Conservation (phyloP, 1,284 basidiomycete species). For the Cryptococcus hybrid region DNA sequence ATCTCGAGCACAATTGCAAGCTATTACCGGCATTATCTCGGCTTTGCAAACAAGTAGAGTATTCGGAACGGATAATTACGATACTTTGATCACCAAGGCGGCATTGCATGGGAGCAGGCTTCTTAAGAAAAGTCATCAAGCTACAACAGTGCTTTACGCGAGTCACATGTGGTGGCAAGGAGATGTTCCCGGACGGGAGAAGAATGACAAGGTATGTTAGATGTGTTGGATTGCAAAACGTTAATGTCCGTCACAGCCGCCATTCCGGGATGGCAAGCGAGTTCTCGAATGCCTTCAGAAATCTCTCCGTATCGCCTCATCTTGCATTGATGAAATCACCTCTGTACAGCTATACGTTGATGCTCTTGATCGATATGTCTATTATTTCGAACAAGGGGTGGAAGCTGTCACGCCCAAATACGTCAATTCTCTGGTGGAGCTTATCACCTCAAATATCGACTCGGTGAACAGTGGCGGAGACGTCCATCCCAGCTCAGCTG, state of each 20-base stretch:
- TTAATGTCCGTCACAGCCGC: slow-evolving; percentile 61
- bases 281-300: slow-evolving; percentile 94
- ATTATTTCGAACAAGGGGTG: slow-evolving; percentile 87
- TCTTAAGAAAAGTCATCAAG: slow-evolving; percentile 94
- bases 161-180: slow-evolving; percentile 98
- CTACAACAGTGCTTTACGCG: slow-evolving; percentile 86
- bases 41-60: slow-evolving; percentile 79
- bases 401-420: slow-evolving; percentile 91
- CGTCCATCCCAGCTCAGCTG: slow-evolving; percentile 62
- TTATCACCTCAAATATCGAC: slow-evolving; percentile 88
- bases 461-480: slow-evolving; percentile 71
- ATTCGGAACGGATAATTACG: slow-evolving; percentile 88
- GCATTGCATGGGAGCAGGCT: slow-evolving; percentile 90
- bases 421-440: slow-evolving; percentile 87
- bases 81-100: slow-evolving; percentile 92
- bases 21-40: slow-evolving; percentile 87
- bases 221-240: neutral
- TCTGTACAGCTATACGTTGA: slow-evolving; percentile 92
- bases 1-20: slow-evolving; percentile 84
- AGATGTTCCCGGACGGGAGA: slow-evolving; percentile 52
- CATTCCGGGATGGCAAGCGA: slow-evolving; percentile 89
- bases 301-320: slow-evolving; percentile 86
- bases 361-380: slow-evolving; percentile 85
- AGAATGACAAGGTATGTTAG: slow-evolving; percentile 52
- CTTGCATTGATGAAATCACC: slow-evolving; percentile 90